Evolutionary conservation across 2,329 filamentous ascomycete genomes (phyloP).

Genomic region (Sclerotiophoma versabilis): DNA sequence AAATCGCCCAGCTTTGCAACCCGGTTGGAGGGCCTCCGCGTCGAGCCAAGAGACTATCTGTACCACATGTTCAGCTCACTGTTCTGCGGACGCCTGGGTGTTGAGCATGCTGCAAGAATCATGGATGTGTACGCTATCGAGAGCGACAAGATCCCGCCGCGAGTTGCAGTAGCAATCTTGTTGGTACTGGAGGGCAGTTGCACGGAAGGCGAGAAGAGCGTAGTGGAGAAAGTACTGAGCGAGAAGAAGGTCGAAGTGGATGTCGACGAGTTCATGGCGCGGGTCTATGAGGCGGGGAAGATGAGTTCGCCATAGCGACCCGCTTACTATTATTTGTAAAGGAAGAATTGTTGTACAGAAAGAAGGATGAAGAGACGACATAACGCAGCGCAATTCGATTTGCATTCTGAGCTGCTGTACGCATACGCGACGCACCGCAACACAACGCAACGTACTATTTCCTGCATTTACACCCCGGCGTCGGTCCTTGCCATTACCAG

Average conservation of each 20-base stretch:
- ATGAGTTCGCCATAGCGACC: slow-evolving; percentile 4
- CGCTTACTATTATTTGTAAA: neutral
- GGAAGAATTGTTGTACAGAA: neutral
- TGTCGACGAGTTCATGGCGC: slow-evolving; percentile 43
- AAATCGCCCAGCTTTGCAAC: slow-evolving; percentile 70
- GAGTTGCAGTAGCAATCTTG: slow-evolving; percentile 74
- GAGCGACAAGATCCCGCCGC: slow-evolving; percentile 74
- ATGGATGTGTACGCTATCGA: slow-evolving; percentile 89
- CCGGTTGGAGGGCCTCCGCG: slow-evolving; percentile 60
- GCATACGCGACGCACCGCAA: neutral
- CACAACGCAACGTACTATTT: neutral
- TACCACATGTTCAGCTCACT: slow-evolving; percentile 67
- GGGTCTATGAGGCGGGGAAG: slow-evolving; percentile 47
- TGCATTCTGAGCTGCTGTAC: neutral
- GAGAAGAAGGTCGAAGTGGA: slow-evolving; percentile 26
- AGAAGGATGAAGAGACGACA: slow-evolving; percentile 4
- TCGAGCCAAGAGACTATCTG: slow-evolving; percentile 61
- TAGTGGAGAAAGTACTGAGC: slow-evolving; percentile 26
- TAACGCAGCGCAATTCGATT: slow-evolving; percentile 2
- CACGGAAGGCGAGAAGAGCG: slow-evolving; percentile 43
- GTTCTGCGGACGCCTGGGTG: slow-evolving; percentile 66
- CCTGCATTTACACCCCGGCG: slow-evolving; percentile 9
- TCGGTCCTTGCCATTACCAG: neutral
- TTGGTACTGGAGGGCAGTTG: slow-evolving; percentile 56
- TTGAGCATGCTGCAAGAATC: slow-evolving; percentile 74